Evolutionary conservation across 257 asterid species (phyloP).

Genomic region (Echium plantagineum): DNA sequence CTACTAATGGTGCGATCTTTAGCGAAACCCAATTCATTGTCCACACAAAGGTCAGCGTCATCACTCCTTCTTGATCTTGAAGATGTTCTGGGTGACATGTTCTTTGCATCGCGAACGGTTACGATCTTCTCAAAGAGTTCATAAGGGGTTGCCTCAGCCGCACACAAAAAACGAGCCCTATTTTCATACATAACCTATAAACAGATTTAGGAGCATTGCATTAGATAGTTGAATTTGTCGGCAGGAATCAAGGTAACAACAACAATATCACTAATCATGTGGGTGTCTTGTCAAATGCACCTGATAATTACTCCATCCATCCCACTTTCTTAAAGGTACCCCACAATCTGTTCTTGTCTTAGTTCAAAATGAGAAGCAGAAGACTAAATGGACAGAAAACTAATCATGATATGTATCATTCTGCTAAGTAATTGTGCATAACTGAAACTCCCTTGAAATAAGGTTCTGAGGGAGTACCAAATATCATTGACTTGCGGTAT

Average conservation of each 20-base stretch:
- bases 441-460: too few relatives aligned
- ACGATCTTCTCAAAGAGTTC: conserved; percentile 63
- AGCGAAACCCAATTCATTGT: conserved; percentile 90
- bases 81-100: conserved; percentile 81
- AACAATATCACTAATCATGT: too few relatives aligned
- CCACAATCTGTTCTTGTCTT: too few relatives aligned
- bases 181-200: conserved; percentile 90
- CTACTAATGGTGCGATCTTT: conserved; percentile 97
- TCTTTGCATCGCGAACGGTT: conserved; percentile 74
- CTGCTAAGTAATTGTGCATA: too few relatives aligned
- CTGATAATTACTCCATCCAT: too few relatives aligned
- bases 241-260: background rate
- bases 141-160: conserved; percentile 73
- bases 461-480: too few relatives aligned
- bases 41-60: conserved; percentile 81
- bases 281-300: background rate
- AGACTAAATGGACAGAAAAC: too few relatives aligned
- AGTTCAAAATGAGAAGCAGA: too few relatives aligned
- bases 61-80: conserved; percentile 34
- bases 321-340: too few relatives aligned
- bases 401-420: too few relatives aligned
- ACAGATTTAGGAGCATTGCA: background rate
- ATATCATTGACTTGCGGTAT: background rate
- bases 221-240: background rate
- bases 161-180: conserved; percentile 62